phyloP scores from a whole-genome alignment of 305 asterid species.

The Withania somnifera region DNA sequence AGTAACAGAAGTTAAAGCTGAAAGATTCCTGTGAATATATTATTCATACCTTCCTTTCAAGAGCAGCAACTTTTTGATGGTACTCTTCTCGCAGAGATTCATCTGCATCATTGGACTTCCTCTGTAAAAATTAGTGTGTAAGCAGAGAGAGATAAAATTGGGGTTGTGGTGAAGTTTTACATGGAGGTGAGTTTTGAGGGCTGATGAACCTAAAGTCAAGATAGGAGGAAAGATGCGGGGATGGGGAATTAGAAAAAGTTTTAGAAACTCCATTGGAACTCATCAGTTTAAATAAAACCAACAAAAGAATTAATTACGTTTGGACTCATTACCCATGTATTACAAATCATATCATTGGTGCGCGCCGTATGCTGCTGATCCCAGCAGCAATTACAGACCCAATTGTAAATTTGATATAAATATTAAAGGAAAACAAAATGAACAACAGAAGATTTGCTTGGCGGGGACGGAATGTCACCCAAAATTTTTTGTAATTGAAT shows the following conservation, averaged over 20 bases:
- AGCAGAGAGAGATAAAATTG: neutral
- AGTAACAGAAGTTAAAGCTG: neutral
- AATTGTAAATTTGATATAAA: neutral
- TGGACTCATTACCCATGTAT: neutral
- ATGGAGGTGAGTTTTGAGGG: neutral
- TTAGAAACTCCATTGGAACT: neutral
- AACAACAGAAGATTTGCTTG: neutral
- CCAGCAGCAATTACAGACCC: neutral
- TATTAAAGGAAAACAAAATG: neutral
- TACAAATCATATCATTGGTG: neutral
- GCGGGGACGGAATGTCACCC: neutral
- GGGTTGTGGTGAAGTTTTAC: neutral
- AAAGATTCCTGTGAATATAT: neutral
- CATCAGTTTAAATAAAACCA: neutral
- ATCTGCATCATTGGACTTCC: constrained; percentile 68
- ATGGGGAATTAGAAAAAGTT: neutral
- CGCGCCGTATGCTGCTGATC: neutral
- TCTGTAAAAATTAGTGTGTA: constrained; percentile 28
- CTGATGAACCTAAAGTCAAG: neutral
- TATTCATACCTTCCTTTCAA: constrained; percentile 73
- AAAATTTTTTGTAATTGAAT: neutral
- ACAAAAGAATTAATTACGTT: neutral
- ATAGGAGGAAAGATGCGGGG: neutral
- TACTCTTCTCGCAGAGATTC: constrained; percentile 88
- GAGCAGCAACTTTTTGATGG: constrained; percentile 71